Conservation (phyloP, 2,329 filamentous ascomycete genomes). For the Diplodia sapinea region DNA sequence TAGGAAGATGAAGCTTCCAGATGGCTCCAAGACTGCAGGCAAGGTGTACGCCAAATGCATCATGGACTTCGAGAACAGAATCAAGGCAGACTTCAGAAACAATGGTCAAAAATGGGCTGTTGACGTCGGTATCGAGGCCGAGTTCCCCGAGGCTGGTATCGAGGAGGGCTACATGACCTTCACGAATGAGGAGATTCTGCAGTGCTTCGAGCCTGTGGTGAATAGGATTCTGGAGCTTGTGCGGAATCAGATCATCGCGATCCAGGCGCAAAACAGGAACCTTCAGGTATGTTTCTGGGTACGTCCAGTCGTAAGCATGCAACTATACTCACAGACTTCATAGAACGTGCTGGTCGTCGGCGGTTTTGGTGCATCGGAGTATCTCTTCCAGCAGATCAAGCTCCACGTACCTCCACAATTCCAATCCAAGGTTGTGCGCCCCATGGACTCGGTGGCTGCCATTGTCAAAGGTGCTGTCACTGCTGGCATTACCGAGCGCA, state of each 20-base stretch:
- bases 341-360: conserved; percentile 94
- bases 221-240: conserved; percentile 96
- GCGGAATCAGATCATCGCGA: conserved; percentile 97
- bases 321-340: not conserved
- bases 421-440: conserved; percentile 95
- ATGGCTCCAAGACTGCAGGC: conserved; percentile 95
- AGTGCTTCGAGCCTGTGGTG: conserved; percentile 98
- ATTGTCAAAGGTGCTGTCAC: conserved; percentile 99
- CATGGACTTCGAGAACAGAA: conserved; percentile 99
- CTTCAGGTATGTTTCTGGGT: conserved; percentile 67
- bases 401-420: conserved; percentile 97
- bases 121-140: conserved; percentile 96
- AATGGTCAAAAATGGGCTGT: conserved; percentile 99
- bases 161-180: conserved; percentile 99
- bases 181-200: conserved; percentile 97
- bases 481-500: conserved; percentile 94
- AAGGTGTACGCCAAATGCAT: conserved; percentile 99
- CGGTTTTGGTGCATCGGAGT: conserved; percentile 97
- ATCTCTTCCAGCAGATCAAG: conserved; percentile 99
- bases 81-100: conserved; percentile 99
- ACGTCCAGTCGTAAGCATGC: not conserved
- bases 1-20: conserved; percentile 97
- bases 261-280: conserved; percentile 93
- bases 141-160: conserved; percentile 96
- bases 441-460: conserved; percentile 98